These are phyloP conservation scores for Crithidia expoeki DNA, from an alignment of 208 protist genomes.

Conservation along the genomic window DNA sequence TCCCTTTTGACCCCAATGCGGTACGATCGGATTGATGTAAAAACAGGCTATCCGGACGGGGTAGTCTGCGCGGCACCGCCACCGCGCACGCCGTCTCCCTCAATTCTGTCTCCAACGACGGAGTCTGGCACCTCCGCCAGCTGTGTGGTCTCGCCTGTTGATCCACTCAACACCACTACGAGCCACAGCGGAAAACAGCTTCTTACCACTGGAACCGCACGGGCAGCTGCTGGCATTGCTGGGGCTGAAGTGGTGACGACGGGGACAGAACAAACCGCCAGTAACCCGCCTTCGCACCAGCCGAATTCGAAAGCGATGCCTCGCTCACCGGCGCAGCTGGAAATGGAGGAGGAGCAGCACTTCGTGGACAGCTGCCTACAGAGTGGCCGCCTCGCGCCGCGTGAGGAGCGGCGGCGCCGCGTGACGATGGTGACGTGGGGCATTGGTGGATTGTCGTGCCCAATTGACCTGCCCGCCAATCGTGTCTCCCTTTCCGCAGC, in stretches of 20 bases:
- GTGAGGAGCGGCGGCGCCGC: constrained; percentile 31
- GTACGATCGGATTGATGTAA: constrained; percentile 77
- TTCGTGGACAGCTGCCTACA: constrained; percentile 30
- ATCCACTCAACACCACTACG: background rate
- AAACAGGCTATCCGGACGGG: constrained; percentile 71
- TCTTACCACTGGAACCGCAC: background rate
- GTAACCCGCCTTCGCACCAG: background rate
- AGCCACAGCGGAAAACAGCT: background rate
- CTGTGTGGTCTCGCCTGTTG: background rate
- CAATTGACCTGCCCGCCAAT: constrained; percentile 24
- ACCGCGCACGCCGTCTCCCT: background rate
- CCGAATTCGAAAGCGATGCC: background rate
- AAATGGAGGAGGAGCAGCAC: constrained; percentile 18
- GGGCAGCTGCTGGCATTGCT: background rate
- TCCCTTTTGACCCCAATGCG: constrained; percentile 50
- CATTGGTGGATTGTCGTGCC: constrained; percentile 50
- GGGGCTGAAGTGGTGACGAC: too few relatives aligned
- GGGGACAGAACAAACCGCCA: background rate
- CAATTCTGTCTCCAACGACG: background rate
- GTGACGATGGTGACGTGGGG: constrained; percentile 68
- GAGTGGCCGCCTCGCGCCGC: constrained; percentile 20
- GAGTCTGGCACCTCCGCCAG: background rate
- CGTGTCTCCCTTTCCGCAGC: constrained; percentile 4
- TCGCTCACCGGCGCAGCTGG: background rate
- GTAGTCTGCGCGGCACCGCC: constrained; percentile 9